phyloP scores from a whole-genome alignment of 495 filamentous ascomycete genomes.

The Copromyces sp. region DNA sequence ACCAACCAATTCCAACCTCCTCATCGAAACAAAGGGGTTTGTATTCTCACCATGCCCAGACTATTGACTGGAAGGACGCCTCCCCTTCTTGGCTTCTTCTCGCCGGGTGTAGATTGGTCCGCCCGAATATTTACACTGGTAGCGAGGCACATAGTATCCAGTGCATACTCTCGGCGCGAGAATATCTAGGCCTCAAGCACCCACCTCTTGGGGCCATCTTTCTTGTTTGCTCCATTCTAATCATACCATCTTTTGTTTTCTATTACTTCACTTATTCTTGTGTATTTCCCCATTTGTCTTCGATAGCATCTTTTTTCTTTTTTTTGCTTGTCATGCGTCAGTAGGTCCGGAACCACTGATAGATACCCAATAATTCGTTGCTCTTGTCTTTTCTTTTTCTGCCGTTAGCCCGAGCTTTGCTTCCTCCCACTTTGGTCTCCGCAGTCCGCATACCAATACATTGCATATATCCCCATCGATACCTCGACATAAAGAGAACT shows the following conservation, averaged over 20 bases:
- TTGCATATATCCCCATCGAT: background rate
- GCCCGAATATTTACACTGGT: background rate
- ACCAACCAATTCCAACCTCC: background rate
- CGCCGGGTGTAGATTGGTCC: background rate
- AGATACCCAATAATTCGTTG: background rate
- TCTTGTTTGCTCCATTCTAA: background rate
- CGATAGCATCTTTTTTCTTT: background rate
- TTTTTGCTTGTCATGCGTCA: background rate
- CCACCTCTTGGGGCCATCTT: background rate
- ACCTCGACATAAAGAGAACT: background rate
- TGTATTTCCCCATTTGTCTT: background rate
- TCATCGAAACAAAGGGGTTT: background rate
- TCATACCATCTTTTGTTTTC: background rate
- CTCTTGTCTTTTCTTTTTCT: background rate
- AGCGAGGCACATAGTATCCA: background rate
- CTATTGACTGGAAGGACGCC: background rate
- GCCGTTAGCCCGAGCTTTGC: background rate
- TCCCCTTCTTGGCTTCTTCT: background rate
- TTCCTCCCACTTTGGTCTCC: background rate
- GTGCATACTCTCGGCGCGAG: background rate
- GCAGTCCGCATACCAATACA: background rate
- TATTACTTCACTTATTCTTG: background rate
- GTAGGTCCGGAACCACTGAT: background rate
- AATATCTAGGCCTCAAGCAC: background rate
- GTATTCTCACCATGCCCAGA: background rate